Percentiles rank a stretch among this genome's conserved stretches.
These are phyloP conservation scores for Elongisporangium anandrum DNA, from an alignment of 352 stramenopile species.

Conservation along the genomic window DNA sequence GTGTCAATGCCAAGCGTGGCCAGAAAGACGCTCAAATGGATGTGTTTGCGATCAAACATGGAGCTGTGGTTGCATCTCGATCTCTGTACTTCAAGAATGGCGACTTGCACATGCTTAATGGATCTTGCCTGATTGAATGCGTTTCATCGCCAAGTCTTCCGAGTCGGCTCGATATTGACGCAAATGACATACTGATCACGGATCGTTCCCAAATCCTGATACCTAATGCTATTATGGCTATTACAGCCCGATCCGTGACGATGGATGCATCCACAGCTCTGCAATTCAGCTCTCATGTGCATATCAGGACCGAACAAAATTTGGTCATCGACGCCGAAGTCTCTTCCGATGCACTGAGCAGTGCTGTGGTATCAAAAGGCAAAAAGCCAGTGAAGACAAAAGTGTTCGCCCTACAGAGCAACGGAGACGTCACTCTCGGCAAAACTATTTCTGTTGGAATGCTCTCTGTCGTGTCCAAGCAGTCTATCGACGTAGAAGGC, in stretches of 20 bases:
- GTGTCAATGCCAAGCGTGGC: slow-evolving; percentile 19
- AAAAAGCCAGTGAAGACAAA: slow-evolving; percentile 16
- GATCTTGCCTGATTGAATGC: slow-evolving; percentile 44
- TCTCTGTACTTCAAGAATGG: slow-evolving; percentile 24
- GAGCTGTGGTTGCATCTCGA: slow-evolving; percentile 40
- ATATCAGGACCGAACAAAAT: slow-evolving; percentile 36
- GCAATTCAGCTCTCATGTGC: slow-evolving; percentile 32
- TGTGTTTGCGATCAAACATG: slow-evolving; percentile 35
- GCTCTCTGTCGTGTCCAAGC: slow-evolving; percentile 42
- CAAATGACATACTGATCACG: slow-evolving; percentile 38
- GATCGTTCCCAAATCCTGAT: slow-evolving; percentile 36
- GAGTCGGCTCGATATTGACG: slow-evolving; percentile 12
- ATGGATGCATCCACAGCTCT: slow-evolving; percentile 47
- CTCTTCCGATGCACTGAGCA: slow-evolving; percentile 16
- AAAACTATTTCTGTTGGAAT: slow-evolving; percentile 40
- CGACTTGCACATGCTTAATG: slow-evolving; percentile 42
- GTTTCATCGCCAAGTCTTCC: not conserved
- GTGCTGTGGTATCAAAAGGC: slow-evolving; percentile 3
- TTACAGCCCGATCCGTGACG: slow-evolving; percentile 39
- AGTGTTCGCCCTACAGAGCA: slow-evolving; percentile 46
- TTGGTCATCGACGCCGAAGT: slow-evolving; percentile 52
- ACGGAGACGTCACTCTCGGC: slow-evolving; percentile 44
- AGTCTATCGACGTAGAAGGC: slow-evolving; percentile 45
- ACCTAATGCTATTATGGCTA: slow-evolving; percentile 21
- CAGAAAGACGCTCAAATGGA: slow-evolving; percentile 20